Conservation (phyloP, 192 early-diverging fungal species). For the Coemansia reversa region DNA sequence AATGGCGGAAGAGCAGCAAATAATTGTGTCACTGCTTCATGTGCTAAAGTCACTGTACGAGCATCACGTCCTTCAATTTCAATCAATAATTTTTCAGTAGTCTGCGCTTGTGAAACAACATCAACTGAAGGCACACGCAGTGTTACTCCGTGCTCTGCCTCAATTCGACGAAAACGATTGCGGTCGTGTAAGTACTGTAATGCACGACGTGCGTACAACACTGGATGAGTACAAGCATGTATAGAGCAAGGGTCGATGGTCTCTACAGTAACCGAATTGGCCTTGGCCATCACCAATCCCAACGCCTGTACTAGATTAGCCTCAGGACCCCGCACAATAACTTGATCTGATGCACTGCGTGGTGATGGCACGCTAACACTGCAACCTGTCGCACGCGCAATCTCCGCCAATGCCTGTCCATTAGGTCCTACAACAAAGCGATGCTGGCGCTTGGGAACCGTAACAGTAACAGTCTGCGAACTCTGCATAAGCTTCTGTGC, state of each 20-base stretch:
- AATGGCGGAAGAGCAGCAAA: constrained; percentile 59
- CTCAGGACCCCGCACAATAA: constrained; percentile 81
- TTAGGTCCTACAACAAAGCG: constrained; percentile 84
- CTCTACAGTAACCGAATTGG: constrained; percentile 72
- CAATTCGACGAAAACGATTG: constrained; percentile 72
- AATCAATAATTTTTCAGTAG: constrained; percentile 56
- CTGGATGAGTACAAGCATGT: constrained; percentile 54
- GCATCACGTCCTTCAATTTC: constrained; percentile 78
- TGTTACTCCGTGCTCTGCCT: constrained; percentile 64
- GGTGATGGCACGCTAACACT: constrained; percentile 75
- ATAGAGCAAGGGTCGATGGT: constrained; percentile 64
- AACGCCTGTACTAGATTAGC: constrained; percentile 68
- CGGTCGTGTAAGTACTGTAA: constrained; percentile 76
- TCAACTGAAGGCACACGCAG: constrained; percentile 58
- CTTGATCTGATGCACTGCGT: constrained; percentile 66
- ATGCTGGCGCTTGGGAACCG: constrained; percentile 89
- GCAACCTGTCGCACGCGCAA: constrained; percentile 86
- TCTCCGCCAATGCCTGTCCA: constrained; percentile 75
- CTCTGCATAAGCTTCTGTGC: constrained; percentile 65
- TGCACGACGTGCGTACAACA: constrained; percentile 64
- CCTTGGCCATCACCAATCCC: constrained; percentile 77
- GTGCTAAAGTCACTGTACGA: constrained; percentile 63
- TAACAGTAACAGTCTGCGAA: constrained; percentile 65
- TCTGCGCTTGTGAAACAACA: constrained; percentile 28
- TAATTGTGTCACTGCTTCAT: constrained; percentile 55